phyloP scores from a whole-genome alignment of 129 eudicot species.

The Cynara cardunculus region DNA sequence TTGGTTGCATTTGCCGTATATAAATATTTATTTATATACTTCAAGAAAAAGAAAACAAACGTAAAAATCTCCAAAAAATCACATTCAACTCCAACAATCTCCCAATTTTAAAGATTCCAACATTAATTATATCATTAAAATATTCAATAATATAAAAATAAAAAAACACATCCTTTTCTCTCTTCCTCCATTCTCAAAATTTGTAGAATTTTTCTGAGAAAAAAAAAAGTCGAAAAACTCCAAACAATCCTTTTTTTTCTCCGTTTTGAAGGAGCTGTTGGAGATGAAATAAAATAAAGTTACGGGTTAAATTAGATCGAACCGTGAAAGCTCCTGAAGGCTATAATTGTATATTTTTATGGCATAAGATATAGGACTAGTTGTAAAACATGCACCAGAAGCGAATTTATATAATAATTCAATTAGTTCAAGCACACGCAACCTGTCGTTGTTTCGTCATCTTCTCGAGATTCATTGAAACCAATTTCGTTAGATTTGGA shows the following conservation, averaged over 20 bases:
- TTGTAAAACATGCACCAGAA: background rate
- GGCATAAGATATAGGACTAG: constrained; percentile 7
- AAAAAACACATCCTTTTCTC: background rate
- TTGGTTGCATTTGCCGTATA: too few relatives aligned
- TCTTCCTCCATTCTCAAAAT: background rate
- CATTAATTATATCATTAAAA: background rate
- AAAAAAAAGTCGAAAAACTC: background rate
- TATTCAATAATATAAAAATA: too few relatives aligned
- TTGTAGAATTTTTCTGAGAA: too few relatives aligned
- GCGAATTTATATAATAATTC: background rate
- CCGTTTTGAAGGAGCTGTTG: background rate
- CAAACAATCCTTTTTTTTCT: background rate
- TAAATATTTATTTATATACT: too few relatives aligned
- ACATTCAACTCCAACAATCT: background rate
- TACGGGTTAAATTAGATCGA: background rate
- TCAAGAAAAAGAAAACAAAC: too few relatives aligned
- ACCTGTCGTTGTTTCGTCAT: constrained; percentile 59
- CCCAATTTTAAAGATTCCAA: background rate
- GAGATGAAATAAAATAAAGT: background rate
- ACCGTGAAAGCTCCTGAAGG: background rate
- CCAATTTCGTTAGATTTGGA: constrained; percentile 72
- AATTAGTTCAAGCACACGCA: constrained; percentile 37
- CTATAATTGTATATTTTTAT: background rate
- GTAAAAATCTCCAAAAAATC: background rate
- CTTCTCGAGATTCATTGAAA: constrained; percentile 72